Evolutionary conservation across 192 early-diverging fungal species (phyloP).

Genomic region (Backusella mclennaniae): DNA sequence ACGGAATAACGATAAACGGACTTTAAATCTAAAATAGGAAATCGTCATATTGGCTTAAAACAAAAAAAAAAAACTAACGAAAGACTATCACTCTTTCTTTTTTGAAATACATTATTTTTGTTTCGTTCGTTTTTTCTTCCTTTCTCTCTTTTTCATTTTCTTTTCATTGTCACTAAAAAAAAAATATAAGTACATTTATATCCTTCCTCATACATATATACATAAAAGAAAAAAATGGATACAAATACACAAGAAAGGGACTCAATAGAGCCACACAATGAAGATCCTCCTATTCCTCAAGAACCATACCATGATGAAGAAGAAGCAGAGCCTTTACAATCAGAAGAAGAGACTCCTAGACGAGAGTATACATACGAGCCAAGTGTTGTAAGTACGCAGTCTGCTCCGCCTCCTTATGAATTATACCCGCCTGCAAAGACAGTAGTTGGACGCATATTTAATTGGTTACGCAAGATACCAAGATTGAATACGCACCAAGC

Average conservation of each 20-base stretch:
- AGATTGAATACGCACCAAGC: constrained; percentile 30
- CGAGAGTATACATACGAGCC: constrained; percentile 13
- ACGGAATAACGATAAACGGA: background rate
- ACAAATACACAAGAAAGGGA: background rate
- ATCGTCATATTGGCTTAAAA: constrained; percentile 3
- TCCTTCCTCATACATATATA: background rate
- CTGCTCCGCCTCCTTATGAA: constrained; percentile 37
- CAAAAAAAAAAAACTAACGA: background rate
- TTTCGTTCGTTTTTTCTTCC: background rate
- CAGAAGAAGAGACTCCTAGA: constrained; percentile 4
- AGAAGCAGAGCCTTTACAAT: constrained; percentile 8
- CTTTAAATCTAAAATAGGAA: background rate
- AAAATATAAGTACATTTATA: background rate
- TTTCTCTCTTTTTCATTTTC: background rate
- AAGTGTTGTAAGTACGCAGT: constrained; percentile 35
- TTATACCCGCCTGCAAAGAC: constrained; percentile 33
- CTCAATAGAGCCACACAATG: background rate
- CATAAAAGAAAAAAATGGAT: background rate
- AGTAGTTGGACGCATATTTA: constrained; percentile 23
- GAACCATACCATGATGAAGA: constrained; percentile 14
- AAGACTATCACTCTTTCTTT: background rate
- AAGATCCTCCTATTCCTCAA: constrained; percentile 1
- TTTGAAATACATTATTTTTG: background rate
- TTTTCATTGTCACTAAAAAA: background rate
- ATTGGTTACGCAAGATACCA: constrained; percentile 36